Base-by-base conservation (phyloP, 345 rosid species). In the Pseudoturritis turrita region DNA sequence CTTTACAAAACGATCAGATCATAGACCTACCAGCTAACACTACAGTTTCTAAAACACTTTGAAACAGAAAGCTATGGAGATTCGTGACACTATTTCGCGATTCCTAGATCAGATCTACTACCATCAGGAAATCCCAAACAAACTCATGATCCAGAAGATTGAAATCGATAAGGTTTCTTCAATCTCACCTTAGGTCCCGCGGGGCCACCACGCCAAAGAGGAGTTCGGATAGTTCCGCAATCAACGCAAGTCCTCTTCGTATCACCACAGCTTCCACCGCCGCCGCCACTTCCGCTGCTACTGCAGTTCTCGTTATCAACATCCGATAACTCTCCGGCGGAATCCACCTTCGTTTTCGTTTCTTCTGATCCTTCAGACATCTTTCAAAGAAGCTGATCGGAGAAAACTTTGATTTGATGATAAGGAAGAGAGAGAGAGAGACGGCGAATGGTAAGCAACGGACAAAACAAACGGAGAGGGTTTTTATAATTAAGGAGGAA, bases 151-250 rank as follows among this genome's bases (percentile, higher is more conserved):
- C 35, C 3, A 62, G 15, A 26, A 44, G 53, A 52, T 23, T 6
- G 26, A 68, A 46, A 5, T 1, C 5, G 5, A 13, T 22, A 37
- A n/a, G 6, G 5, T 21, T 12, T 0, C 0, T 1, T 9, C 0
- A 22, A 61, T 37, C 37, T 19, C 2, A 76, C 79, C 96, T 92
- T 95, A 4, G 99, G 99, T 1, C 99, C 99, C 0, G 99, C 94
- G 7, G 99, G 99, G 5, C 99, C 99, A 5, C 98, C 94, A 4
- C 99, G 81, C 99, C 99, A 95, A 0, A 95, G 89, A 45, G 99
- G 99, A 52, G 99, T 95, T 43, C 88, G 87, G 3, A 88, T 21
- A 18, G 99, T 95, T 1, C 97, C 97, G 41, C 99, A 95, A 82
- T 92, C 97, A 6, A 92, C 88, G 57, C 99, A 95, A 0, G 87